Evolutionary conservation across 2,329 filamentous ascomycete genomes (phyloP).

Genomic region (Fusarium longipes): DNA sequence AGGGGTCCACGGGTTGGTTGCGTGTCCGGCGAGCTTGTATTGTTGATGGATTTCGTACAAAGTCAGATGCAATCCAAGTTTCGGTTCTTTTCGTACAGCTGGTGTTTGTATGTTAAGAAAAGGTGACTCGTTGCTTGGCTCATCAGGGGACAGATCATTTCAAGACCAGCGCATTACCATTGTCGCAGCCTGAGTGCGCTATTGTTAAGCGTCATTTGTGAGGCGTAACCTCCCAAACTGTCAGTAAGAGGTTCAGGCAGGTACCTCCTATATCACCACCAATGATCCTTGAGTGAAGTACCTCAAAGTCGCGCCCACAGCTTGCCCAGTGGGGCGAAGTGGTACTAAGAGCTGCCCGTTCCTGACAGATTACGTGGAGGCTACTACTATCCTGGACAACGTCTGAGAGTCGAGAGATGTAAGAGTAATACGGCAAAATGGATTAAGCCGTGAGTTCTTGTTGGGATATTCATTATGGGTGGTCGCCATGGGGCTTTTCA

Average conservation of each 20-base stretch:
- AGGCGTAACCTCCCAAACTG: slow-evolving; percentile 16
- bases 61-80: background rate
- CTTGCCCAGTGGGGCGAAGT: slow-evolving; percentile 1
- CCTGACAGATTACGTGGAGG: slow-evolving; percentile 38
- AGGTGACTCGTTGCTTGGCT: slow-evolving; percentile 30
- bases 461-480: background rate
- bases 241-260: background rate
- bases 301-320: slow-evolving; percentile 8
- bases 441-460: background rate
- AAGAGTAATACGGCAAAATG: background rate
- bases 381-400: slow-evolving; percentile 24
- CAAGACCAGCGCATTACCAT: slow-evolving; percentile 37
- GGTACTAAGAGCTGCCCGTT: slow-evolving; percentile 6
- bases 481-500: too few species aligned
- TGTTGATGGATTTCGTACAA: background rate
- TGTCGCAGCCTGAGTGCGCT: slow-evolving; percentile 34
- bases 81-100: slow-evolving; percentile 9
- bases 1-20: slow-evolving; percentile 31
- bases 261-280: background rate
- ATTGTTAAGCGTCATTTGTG: slow-evolving; percentile 28
- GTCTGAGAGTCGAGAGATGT: background rate
- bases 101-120: slow-evolving; percentile 20
- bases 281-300: background rate
- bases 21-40: slow-evolving; percentile 39
- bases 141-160: slow-evolving; percentile 40